Evolutionary conservation across 1,139 yeast species (phyloP).

Genomic region (Geotrichum armillariae): DNA sequence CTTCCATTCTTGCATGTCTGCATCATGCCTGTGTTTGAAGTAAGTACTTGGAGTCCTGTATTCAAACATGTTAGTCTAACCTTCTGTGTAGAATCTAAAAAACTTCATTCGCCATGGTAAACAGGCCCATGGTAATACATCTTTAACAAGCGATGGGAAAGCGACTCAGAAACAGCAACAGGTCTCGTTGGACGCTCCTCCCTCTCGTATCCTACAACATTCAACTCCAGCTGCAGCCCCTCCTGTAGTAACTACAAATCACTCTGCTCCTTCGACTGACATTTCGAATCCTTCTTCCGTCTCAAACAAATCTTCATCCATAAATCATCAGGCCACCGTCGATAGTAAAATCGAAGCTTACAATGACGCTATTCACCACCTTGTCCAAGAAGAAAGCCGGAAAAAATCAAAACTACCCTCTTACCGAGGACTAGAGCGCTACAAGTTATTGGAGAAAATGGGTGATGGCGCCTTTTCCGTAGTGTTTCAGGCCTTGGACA

Average conservation of each 20-base stretch:
- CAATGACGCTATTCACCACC: conserved; percentile 55
- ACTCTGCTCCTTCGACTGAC: conserved; percentile 9
- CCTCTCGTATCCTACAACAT: neutral
- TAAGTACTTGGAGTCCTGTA: neutral
- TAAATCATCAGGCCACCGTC: no score
- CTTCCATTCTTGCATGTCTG: no score
- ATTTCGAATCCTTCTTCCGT: no score
- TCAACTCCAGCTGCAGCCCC: conserved; percentile 12
- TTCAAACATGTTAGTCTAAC: conserved; percentile 23
- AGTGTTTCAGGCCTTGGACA: conserved; percentile 72
- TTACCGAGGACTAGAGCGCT: conserved; percentile 52
- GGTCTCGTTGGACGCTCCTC: conserved; percentile 7
- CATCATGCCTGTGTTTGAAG: conserved; percentile 1
- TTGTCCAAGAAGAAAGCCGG: conserved; percentile 62
- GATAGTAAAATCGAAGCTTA: conserved; percentile 43
- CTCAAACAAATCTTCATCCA: conserved; percentile 6
- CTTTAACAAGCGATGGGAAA: no score
- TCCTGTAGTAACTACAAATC: conserved; percentile 16
- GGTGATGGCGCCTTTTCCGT: conserved; percentile 85
- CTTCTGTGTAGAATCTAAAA: conserved; percentile 67
- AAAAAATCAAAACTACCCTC: conserved; percentile 43
- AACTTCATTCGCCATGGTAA: conserved; percentile 84
- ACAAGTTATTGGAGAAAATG: conserved; percentile 47
- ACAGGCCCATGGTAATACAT: conserved; percentile 50
- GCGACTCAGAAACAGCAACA: no score